Evolutionary conservation across 768 basidiomycete genomes (phyloP), one percentile per base, ranked within the genome.

Genomic region (Vararia minispora): DNA sequence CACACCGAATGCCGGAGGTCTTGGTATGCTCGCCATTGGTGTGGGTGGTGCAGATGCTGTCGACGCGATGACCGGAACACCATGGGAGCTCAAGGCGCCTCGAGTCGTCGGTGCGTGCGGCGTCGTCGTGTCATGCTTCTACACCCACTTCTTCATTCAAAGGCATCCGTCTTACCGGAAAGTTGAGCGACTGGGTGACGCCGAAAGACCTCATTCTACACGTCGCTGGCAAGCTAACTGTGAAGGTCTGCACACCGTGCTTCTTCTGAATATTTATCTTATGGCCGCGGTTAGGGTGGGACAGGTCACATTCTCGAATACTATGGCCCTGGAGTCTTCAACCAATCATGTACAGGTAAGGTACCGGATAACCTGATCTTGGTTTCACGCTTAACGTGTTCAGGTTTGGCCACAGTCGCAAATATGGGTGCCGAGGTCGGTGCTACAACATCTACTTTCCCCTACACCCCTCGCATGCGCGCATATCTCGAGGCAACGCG

Each of bases 401-500:
- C 35, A 84, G 85, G 87, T 39, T 63, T 95, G 38, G 95, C 94
- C 1, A 98, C 95, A 2, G 84, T 99, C 39, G 84, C 88, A 30
- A 98, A 99, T 60, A 99, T 98, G 95, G 95, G 95, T 35, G 95
- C 95, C 10, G 95, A 99, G 66, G 92, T 98, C n/a, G 95, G 95
- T 27, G 95, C 95, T n/a, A 99, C 95, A 1, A 98, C 95, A 0
- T 94, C 92, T 1, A 89, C 85, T 5, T 99, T 99, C 71, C 92
- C 94, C 4, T 99, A 98, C 61, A 90, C 89, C 12, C 60, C 73
- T 13, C 76, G 76, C 52, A 98, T 98, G 94, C 71, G 77, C 23
- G 68, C 75, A 25, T 99, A 98, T 61, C 74, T 99, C 22, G 67
- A 74, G 46, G 91, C 91, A 14, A 99, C 95, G 7, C 81, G 88